A percentile compares a stretch with the other conserved stretches of the same genome.
Evolutionary conservation across 1,284 basidiomycete species (phyloP).

Genomic region (Tetrapyrgos nigripes): DNA sequence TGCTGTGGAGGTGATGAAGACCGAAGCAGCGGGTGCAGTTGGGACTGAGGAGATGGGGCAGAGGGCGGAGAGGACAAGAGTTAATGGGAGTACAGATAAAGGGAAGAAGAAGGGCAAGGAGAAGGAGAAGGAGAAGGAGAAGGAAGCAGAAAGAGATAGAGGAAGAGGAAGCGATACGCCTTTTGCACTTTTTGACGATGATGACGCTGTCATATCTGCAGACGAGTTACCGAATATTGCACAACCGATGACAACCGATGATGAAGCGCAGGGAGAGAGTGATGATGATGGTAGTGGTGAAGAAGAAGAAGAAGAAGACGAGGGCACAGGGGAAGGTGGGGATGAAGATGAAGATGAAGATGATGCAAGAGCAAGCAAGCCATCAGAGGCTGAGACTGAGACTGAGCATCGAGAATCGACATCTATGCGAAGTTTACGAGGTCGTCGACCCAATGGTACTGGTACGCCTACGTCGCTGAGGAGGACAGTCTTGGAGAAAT

Average conservation of each 20-base stretch:
- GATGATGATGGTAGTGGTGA: neutral
- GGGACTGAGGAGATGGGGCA: conserved; percentile 10
- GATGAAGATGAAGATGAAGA: neutral
- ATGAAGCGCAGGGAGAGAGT: neutral
- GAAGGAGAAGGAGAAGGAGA: conserved; percentile 20
- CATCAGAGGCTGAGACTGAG: no score
- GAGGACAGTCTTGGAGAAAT: neutral
- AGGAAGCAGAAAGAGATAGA: neutral
- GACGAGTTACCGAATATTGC: conserved; percentile 6
- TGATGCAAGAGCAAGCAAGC: no score
- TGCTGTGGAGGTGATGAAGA: conserved; percentile 40
- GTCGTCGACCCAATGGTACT: neutral
- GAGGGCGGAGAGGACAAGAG: neutral
- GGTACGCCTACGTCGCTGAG: neutral
- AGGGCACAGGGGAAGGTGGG: neutral
- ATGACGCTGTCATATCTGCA: conserved; percentile 17
- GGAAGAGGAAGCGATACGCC: conserved; percentile 6
- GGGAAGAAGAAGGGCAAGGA: conserved; percentile 26
- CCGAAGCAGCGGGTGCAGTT: conserved; percentile 40
- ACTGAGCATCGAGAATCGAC: no score
- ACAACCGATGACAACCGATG: neutral
- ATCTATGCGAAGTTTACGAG: neutral
- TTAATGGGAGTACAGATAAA: neutral
- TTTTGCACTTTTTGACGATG: conserved; percentile 19
- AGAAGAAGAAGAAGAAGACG: conserved; percentile 1